A percentile compares a stretch with the other conserved stretches of the same genome.
phyloP scores from a whole-genome alignment of 148 eudicot genomes.

The Rhododendron griersonianum region DNA sequence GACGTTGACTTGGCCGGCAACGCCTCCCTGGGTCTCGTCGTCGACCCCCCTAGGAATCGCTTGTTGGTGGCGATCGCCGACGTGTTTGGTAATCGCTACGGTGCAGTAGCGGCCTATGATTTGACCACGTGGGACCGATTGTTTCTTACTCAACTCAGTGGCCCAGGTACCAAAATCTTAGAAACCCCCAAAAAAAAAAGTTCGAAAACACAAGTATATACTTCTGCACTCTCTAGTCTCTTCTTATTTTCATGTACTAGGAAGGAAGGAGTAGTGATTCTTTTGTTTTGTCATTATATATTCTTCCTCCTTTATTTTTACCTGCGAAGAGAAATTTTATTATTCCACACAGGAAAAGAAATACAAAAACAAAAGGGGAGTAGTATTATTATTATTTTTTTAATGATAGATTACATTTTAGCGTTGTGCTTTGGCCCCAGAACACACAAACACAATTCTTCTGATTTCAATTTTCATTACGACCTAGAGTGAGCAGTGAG shows the following conservation, averaged over 20 bases:
- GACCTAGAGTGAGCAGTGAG: background rate
- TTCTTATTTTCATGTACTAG: no score
- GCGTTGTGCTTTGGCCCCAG: background rate
- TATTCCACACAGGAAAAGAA: no score
- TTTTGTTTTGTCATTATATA: no score
- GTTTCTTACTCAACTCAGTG: conserved; percentile 64
- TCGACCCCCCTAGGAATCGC: conserved; percentile 64
- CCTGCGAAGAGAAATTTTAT: no score
- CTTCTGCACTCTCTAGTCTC: no score
- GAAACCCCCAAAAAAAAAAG: no score
- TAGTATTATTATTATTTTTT: no score
- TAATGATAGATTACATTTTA: background rate
- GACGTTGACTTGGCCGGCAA: conserved; percentile 57
- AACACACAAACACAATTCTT: background rate
- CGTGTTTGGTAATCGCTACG: conserved; percentile 47
- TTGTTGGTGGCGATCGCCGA: conserved; percentile 62
- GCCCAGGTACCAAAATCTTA: conserved; percentile 34
- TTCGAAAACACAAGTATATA: no score
- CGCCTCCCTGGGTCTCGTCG: conserved; percentile 49
- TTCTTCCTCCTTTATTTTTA: no score
- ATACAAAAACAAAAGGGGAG: background rate
- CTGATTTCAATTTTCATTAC: background rate
- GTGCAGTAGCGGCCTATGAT: conserved; percentile 84
- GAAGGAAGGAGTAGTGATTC: no score
- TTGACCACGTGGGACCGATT: conserved; percentile 59